Conservation (phyloP, 2,329 filamentous ascomycete species). For the Phyllosticta citribraziliensis region DNA sequence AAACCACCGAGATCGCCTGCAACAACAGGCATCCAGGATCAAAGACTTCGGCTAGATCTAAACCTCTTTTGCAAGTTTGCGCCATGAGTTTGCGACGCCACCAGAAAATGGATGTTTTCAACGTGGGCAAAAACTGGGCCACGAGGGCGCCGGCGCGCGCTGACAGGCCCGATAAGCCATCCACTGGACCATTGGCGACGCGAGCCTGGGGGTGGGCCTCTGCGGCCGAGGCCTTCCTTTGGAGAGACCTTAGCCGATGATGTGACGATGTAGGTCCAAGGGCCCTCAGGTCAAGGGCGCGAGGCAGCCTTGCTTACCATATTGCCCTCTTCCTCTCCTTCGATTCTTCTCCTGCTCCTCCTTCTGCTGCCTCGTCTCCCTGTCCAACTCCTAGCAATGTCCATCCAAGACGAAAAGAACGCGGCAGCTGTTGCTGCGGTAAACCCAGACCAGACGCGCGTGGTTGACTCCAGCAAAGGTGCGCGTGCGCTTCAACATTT, state of each 20-base stretch:
- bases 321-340: neutral
- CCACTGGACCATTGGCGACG: no score
- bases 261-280: neutral
- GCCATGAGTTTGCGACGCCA: neutral
- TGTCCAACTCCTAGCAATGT: neutral
- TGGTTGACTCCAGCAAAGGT: constrained; percentile 30
- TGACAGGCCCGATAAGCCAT: neutral
- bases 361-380: neutral
- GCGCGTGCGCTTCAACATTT: neutral
- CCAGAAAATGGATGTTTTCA: neutral
- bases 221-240: neutral
- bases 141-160: neutral
- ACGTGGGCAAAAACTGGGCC: neutral
- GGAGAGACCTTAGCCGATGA: neutral
- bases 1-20: neutral
- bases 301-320: neutral
- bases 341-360: neutral
- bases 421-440: constrained; percentile 2
- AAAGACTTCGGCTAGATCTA: neutral
- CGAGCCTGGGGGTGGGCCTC: neutral
- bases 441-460: constrained; percentile 17
- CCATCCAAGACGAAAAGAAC: neutral
- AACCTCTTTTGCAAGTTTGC: neutral
- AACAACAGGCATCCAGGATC: neutral
- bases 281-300: neutral